phyloP scores from a whole-genome alignment of 306 rosid genomes.

The Clitoria ternatea region DNA sequence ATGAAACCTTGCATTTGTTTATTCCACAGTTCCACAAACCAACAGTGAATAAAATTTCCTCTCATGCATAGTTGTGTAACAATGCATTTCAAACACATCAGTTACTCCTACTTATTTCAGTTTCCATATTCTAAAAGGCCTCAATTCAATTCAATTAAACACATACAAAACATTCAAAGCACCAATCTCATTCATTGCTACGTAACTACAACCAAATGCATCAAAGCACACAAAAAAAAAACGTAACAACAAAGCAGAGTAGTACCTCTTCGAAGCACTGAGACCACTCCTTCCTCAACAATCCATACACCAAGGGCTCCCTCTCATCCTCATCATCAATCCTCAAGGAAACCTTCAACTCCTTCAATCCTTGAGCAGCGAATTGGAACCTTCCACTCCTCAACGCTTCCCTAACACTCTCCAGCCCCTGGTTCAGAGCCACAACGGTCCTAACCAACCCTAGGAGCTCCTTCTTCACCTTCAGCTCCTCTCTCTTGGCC shows the following conservation, averaged over 20 bases:
- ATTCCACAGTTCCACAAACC: slow-evolving; percentile 10
- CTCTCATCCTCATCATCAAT: slow-evolving; percentile 34
- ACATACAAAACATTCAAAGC: not conserved
- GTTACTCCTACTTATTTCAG: not conserved
- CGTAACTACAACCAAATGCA: not conserved
- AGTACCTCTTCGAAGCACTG: slow-evolving; percentile 85
- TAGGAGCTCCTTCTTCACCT: slow-evolving; percentile 56
- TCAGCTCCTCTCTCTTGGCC: slow-evolving; percentile 49
- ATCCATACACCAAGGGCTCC: slow-evolving; percentile 77
- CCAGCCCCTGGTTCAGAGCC: slow-evolving; percentile 43
- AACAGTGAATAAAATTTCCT: not conserved
- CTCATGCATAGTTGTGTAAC: not conserved
- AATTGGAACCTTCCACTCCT: slow-evolving; percentile 57
- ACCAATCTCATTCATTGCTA: not conserved
- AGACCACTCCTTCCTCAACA: slow-evolving; percentile 77
- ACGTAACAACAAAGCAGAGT: not conserved
- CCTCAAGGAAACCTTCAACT: slow-evolving; percentile 56
- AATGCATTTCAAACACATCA: not conserved
- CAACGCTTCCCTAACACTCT: slow-evolving; percentile 56
- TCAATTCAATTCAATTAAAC: slow-evolving; percentile 5
- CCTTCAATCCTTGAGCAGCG: slow-evolving; percentile 64
- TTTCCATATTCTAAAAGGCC: not conserved
- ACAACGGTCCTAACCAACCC: slow-evolving; percentile 55
- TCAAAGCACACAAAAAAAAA: not conserved
- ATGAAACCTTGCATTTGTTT: not conserved